Base-by-base conservation (phyloP, 345 rosid species). In the Cardiospermum halicacabum region DNA sequence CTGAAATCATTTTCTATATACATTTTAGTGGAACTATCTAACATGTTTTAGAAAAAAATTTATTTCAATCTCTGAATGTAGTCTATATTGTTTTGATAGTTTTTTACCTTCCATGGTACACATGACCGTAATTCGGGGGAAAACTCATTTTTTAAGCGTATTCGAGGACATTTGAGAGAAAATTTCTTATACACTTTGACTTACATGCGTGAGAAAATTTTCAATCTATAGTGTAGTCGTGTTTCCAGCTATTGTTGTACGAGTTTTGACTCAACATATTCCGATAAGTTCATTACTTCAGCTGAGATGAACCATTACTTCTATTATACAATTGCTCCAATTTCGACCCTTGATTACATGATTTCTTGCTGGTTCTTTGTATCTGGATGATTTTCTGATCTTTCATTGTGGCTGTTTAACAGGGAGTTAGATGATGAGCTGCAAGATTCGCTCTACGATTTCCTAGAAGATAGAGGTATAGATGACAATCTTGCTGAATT, bases 341-440 rank as follows among this genome's bases (percentile, higher is more conserved):
- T 30, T 34, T 58, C 25, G n/a, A 25, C 40, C 47, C 30, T 56
- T 24, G 39, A 21, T 12, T 1, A 42, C 45, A 22, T 28, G 40
- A 28, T 37, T 58, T 15, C 27, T 10, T 57, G 36, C 21, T 26
- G 11, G 16, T 50, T 25, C 3, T 55, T 11, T 32, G 48, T 53
- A 18, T 18, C 24, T 22, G 15, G 36, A 48, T 21, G 58, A 27
- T 51, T 19, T 49, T 28, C 63, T 48, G 64, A 54, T 73, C 53
- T 34, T 40, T 47, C 7, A 74, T 68, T 40, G 11, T 18, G 50
- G 16, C 65, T 58, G 15, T 48, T 54, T 73, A 67, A 22, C 85
- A 93, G 98, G 85, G 97, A 88, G 31, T 34, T 93, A 77, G 98
- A 93, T 24, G 95, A 86, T 25, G 78, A 82, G 28, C 78, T 93